Conservation (phyloP, 116 monocot genomes). For the Zostera marina region DNA sequence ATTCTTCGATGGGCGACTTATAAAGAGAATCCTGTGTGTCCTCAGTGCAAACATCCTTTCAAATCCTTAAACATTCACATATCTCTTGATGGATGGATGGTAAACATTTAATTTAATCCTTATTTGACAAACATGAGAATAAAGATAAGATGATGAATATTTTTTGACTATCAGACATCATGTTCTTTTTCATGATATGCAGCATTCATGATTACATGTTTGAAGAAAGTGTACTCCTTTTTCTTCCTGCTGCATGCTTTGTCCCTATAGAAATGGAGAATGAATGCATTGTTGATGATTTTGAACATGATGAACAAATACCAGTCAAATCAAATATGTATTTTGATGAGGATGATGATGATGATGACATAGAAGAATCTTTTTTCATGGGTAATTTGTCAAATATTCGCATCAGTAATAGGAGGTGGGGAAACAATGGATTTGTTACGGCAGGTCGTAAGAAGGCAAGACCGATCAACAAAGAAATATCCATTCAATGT, state of each 20-base stretch:
- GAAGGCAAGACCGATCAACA: constrained; percentile 58
- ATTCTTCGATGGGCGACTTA: constrained; percentile 83
- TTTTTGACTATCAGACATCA: too few species aligned
- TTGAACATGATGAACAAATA: constrained; percentile 16
- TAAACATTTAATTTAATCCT: constrained; percentile 6
- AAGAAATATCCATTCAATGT: not conserved
- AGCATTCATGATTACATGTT: constrained; percentile 87
- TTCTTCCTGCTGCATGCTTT: constrained; percentile 72
- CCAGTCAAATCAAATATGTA: constrained; percentile 11
- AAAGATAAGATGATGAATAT: too few species aligned
- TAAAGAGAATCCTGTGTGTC: constrained; percentile 48
- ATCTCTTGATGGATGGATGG: constrained; percentile 88
- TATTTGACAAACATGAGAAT: too few species aligned
- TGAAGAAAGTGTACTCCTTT: constrained; percentile 88
- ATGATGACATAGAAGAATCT: constrained; percentile 27
- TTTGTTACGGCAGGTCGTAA: constrained; percentile 64
- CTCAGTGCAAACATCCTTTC: constrained; percentile 82
- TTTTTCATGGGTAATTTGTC: constrained; percentile 29
- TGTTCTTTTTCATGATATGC: constrained; percentile 9
- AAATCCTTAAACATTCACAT: constrained; percentile 53
- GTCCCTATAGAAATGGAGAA: constrained; percentile 32
- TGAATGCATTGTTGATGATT: not conserved
- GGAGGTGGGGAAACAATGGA: constrained; percentile 87
- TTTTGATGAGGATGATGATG: constrained; percentile 19
- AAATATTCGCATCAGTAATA: constrained; percentile 61